Conservation (phyloP, 2,329 filamentous ascomycete species). For the Ophiostoma quercus region DNA sequence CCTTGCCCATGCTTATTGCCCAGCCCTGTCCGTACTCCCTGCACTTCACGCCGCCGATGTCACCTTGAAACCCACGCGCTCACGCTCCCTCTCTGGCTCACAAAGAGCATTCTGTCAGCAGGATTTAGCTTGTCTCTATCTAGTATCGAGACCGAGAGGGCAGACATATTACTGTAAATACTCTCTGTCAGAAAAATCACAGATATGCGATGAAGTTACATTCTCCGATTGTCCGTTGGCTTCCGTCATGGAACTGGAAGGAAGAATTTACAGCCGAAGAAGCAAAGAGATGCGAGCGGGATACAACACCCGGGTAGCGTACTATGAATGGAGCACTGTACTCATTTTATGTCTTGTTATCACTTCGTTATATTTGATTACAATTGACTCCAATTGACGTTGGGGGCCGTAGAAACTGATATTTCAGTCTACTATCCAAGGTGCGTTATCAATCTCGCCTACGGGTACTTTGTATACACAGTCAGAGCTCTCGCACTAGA, state of each 20-base stretch:
- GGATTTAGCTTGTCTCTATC: not conserved
- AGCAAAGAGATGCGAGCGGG: not conserved
- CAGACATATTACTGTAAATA: no score
- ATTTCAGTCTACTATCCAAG: not conserved
- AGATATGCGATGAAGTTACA: not conserved
- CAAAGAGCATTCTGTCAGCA: not conserved
- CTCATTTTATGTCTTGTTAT: not conserved
- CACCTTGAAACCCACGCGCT: not conserved
- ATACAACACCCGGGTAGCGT: not conserved
- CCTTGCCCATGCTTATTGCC: not conserved
- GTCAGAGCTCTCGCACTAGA: not conserved
- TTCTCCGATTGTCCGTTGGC: slow-evolving; percentile 7
- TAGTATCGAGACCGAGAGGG: not conserved
- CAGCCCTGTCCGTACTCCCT: not conserved
- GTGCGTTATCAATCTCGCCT: not conserved
- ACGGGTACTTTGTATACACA: no score
- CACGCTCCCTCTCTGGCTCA: not conserved
- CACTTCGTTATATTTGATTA: not conserved
- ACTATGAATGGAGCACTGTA: not conserved
- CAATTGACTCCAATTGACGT: not conserved
- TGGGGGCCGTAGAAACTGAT: not conserved
- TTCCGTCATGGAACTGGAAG: not conserved
- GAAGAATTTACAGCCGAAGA: not conserved
- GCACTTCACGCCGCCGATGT: not conserved
- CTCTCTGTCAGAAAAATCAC: not conserved